Evolutionary conservation across 805 yeast genomes (phyloP).

Genomic region (Starmerella sirachaensis): DNA sequence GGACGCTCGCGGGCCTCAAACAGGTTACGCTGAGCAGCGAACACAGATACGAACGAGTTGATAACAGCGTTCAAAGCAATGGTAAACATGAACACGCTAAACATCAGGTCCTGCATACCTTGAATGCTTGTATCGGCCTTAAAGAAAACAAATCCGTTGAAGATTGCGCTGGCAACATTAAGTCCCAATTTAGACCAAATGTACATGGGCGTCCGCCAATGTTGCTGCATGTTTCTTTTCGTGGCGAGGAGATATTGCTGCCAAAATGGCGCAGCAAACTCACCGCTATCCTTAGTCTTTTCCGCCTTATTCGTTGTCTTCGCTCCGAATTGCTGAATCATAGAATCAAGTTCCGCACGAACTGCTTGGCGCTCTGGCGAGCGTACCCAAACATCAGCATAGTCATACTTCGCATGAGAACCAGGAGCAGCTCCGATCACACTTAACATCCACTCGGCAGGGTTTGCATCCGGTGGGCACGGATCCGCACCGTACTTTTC

Average conservation of each 20-base stretch:
- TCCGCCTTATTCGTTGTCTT: conserved; percentile 21
- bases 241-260: conserved; percentile 36
- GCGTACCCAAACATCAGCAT: conserved; percentile 50
- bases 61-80: conserved; percentile 45
- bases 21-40: conserved; percentile 45
- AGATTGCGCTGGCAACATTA: conserved; percentile 41
- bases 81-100: conserved; percentile 48
- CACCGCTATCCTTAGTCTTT: conserved; percentile 18
- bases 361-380: conserved; percentile 34
- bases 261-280: conserved; percentile 39
- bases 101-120: conserved; percentile 50
- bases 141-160: conserved; percentile 63
- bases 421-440: conserved; percentile 77
- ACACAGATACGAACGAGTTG: conserved; percentile 53
- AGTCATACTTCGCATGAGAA: conserved; percentile 45
- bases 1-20: conserved; percentile 61
- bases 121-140: conserved; percentile 40
- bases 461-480: conserved; percentile 51
- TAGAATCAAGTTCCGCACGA: conserved; percentile 29
- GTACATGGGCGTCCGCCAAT: conserved; percentile 53
- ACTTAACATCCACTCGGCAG: conserved; percentile 65
- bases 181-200: conserved; percentile 48
- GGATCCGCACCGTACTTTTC: conserved; percentile 61
- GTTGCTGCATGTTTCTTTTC: conserved; percentile 34
- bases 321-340: conserved; percentile 26